Evolutionary conservation across 2,329 filamentous ascomycete genomes (phyloP).

Genomic region (Metarhizium album): DNA sequence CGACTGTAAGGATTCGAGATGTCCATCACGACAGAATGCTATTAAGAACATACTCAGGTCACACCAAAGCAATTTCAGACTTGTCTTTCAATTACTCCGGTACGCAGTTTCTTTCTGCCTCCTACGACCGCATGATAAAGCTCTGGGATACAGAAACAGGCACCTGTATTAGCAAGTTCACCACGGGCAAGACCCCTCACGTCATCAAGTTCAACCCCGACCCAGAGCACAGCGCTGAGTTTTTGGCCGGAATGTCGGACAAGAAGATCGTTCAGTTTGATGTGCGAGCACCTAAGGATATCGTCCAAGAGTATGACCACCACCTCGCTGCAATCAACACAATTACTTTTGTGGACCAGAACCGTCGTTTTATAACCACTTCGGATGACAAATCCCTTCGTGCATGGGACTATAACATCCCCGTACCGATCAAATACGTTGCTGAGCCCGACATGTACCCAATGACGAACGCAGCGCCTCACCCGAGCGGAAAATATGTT

Average conservation of each 20-base stretch:
- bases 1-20: conserved; percentile 89
- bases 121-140: conserved; percentile 93
- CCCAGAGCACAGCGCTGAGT: conserved; percentile 68
- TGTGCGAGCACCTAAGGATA: conserved; percentile 61
- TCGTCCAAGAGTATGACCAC: conserved; percentile 96
- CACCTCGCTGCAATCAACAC: conserved; percentile 97
- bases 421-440: conserved; percentile 96
- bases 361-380: conserved; percentile 92
- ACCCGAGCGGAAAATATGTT: conserved; percentile 88
- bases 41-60: conserved; percentile 81
- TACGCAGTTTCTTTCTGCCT: conserved; percentile 78
- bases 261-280: conserved; percentile 99
- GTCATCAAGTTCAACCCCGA: conserved; percentile 89
- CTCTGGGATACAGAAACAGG: conserved; percentile 98
- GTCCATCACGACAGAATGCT: conserved; percentile 84
- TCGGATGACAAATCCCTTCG: conserved; percentile 93
- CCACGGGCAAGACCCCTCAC: conserved; percentile 89
- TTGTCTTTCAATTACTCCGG: conserved; percentile 77
- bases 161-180: conserved; percentile 76
- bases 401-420: conserved; percentile 97
- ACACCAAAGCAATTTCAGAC: conserved; percentile 83
- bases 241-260: conserved; percentile 92
- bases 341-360: conserved; percentile 89
- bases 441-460: conserved; percentile 97
- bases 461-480: conserved; percentile 73